These are phyloP conservation scores for Boehmeria nivea DNA, from an alignment of 306 rosid species.

Conservation along the genomic window DNA sequence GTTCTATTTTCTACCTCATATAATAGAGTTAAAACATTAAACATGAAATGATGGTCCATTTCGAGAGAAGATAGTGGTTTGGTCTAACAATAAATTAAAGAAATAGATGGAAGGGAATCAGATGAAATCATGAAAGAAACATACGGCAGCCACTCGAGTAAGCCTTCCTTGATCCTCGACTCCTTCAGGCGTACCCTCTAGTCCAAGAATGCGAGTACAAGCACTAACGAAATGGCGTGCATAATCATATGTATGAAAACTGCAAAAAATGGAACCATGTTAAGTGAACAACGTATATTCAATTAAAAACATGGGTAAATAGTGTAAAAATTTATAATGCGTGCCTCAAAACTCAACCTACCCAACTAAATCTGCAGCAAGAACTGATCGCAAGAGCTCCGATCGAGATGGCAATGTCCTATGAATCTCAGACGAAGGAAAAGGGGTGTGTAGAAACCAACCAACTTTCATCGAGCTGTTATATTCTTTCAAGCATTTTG, in stretches of 20 bases:
- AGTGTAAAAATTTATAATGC: too few relatives aligned
- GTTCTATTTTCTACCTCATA: not conserved
- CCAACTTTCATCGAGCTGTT: slow-evolving; percentile 80
- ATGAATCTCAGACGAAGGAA: slow-evolving; percentile 91
- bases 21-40: not conserved
- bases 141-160: slow-evolving; percentile 86
- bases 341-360: slow-evolving; percentile 24
- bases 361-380: slow-evolving; percentile 94
- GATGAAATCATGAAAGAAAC: slow-evolving; percentile 17
- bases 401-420: slow-evolving; percentile 87
- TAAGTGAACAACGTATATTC: not conserved
- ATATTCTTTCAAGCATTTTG: slow-evolving; percentile 70
- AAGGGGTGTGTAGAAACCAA: slow-evolving; percentile 94
- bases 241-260: slow-evolving; percentile 88
- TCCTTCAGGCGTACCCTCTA: slow-evolving; percentile 89
- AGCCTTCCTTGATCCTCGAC: slow-evolving; percentile 88
- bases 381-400: slow-evolving; percentile 80
- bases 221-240: slow-evolving; percentile 92
- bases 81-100: not conserved
- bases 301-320: too few relatives aligned
- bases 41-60: not conserved
- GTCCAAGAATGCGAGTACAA: slow-evolving; percentile 84
- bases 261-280: slow-evolving; percentile 21
- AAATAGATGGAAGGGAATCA: slow-evolving; percentile 5
- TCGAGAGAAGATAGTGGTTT: slow-evolving; percentile 3